A percentile compares a stretch with the other conserved stretches of the same genome.
These are phyloP conservation scores for Citrus australasica DNA, from an alignment of 345 rosid genomes.

Conservation along the genomic window DNA sequence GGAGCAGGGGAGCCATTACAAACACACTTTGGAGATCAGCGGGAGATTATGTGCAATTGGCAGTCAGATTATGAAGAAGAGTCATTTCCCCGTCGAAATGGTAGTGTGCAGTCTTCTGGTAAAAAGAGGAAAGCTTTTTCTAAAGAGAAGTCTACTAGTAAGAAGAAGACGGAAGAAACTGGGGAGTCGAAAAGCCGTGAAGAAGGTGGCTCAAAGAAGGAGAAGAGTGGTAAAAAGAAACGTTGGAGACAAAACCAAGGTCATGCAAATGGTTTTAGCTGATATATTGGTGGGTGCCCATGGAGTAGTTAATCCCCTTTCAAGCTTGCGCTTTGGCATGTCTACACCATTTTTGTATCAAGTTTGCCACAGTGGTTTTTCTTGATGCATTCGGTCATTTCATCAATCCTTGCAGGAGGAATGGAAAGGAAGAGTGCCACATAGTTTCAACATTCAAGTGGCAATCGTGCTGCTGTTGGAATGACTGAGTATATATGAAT, in stretches of 20 bases:
- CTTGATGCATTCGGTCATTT: not conserved
- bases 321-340: not conserved
- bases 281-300: constrained; percentile 7
- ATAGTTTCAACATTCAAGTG: not conserved
- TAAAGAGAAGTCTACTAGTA: constrained; percentile 38
- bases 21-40: constrained; percentile 23
- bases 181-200: constrained; percentile 14
- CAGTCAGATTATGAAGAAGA: constrained; percentile 61
- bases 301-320: not conserved
- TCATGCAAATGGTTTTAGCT: constrained; percentile 17
- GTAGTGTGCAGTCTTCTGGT: constrained; percentile 39
- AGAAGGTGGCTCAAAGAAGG: constrained; percentile 28
- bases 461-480: not conserved
- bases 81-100: constrained; percentile 61
- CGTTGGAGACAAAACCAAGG: constrained; percentile 13
- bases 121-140: constrained; percentile 53
- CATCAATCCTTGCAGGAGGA: not conserved
- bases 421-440: not conserved
- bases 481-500: not conserved
- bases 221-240: constrained; percentile 29
- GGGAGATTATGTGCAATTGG: constrained; percentile 73
- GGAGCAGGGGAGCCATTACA: constrained; percentile 84
- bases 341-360: not conserved
- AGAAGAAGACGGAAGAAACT: constrained; percentile 35
- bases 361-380: not conserved